Evolutionary conservation across 345 rosid species (phyloP), one percentile per base, ranked within the genome.

Genomic region (Citrus hindsii): DNA sequence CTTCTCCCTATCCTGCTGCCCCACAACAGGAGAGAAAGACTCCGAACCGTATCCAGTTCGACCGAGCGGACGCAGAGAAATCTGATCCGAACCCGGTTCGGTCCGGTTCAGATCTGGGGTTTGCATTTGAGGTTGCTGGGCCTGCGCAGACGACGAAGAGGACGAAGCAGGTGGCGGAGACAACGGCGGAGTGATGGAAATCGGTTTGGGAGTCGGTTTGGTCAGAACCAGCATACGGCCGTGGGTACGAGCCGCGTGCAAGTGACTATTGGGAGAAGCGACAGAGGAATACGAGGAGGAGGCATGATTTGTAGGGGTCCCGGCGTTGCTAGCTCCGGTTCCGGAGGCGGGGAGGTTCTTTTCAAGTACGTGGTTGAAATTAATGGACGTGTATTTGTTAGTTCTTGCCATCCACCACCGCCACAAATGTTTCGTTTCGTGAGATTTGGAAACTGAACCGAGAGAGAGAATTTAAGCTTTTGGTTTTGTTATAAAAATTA

Each of bases 211-310:
- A 4, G 92, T 40, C 59, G 97, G 85, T 65, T 91, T 93, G 84
- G 91, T 89, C 84, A 94, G 87, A 81, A 94, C 93, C 62, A 92
- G 92, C 96, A 94, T 94, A 51, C 97, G 98, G 84, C 98, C 97
- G 75, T 87, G 87, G 85, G 90, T 70, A 32, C 87, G 84, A 35
- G 74, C 40, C 10, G 84, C 60, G 77, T 78, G 40, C 69, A 42
- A 82, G 78, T 72, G 74, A 74, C 79, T 59, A 33, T 38, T 71
- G 6, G 79, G 64, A 12, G 84, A 83, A 69, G 88, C 77, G 40
- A 83, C 78, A 19, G 91, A 78, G 68, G 95, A 87, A 58, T 87
- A 82, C 35, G 90, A 85, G 71, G 87, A 76, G 22, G 88, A 14
- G 22, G 86, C 55, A 2, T 74, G 77, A n/a, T 81, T 85, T 18